Base-by-base conservation (phyloP, 2,329 filamentous ascomycete genomes). In the Ambrosiella xylebori region DNA sequence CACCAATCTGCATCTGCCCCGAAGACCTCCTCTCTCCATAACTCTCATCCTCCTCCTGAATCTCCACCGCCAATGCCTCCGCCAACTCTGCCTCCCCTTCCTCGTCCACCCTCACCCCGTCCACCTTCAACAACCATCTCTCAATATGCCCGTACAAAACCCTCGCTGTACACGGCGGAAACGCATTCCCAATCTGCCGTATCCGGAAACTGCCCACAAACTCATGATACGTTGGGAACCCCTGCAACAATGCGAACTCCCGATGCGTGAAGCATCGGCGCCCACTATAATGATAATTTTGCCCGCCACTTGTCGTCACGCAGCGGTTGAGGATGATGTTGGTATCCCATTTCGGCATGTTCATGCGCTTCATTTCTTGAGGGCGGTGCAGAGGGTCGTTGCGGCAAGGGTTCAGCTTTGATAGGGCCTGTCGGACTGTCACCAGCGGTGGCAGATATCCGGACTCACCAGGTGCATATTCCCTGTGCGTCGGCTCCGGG, bases 161-260 rank as follows among this genome's bases (percentile, higher is more conserved):
- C 35, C 69, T 68, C 2, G 79, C 79, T 0, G 77, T 75, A 36
- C 70, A 70, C 0, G 86, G 80, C 0, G 88, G 85, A 13, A 91
- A 88, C 0, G 86, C 87, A 64, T 93, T 91, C 0, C 87, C 87
- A 62, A 91, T 86, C 66, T 89, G 85, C 62, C 73, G 76, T 63
- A 77, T 77, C 13, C 79, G 69, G 12, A 65, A 67, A 0, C 66
- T 69, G 15, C 68, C 66, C 0, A 67, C 71, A 64, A 91, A 90
- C 0, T 67, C 66, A 65, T 87, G 84, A 1, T 70, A 65, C 0
- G 69, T 61, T 0, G 85, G 84, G 56, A 93, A 93, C 0, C 82
- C 82, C 62, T 88, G 84, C 0, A 93, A 66, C 1, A 74, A 74
- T 0, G 86, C 85, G 27, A 80, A 75, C 65, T 94, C 88, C 1